These are phyloP conservation scores for Aphanomyces euteiches DNA, from an alignment of 352 stramenopile genomes.

Conservation along the genomic window DNA sequence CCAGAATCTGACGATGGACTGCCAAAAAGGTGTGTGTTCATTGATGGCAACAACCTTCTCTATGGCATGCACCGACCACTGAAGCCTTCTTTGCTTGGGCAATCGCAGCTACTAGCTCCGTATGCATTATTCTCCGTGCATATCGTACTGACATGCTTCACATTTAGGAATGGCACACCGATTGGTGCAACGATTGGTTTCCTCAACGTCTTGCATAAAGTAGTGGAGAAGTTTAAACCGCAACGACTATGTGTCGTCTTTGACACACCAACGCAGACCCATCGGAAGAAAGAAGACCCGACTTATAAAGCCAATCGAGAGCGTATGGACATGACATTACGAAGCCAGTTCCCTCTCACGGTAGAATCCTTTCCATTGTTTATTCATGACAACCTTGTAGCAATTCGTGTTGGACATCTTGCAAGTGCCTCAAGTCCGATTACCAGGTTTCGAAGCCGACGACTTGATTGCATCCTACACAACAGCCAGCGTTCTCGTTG, in stretches of 20 bases:
- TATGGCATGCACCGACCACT: conserved; percentile 37
- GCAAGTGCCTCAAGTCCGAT: conserved; percentile 48
- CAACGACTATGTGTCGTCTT: conserved; percentile 61
- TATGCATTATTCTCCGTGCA: too few relatives aligned
- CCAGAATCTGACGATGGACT: neutral
- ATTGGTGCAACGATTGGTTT: conserved; percentile 48
- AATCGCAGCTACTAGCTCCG: too few relatives aligned
- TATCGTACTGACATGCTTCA: neutral
- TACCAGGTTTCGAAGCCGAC: conserved; percentile 54
- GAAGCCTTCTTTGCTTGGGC: too few relatives aligned
- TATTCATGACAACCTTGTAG: neutral
- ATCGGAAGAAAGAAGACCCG: conserved; percentile 46
- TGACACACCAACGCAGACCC: conserved; percentile 46
- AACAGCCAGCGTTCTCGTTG: conserved; percentile 38
- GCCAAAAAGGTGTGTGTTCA: conserved; percentile 46
- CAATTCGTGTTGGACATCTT: conserved; percentile 33
- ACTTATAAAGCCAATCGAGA: conserved; percentile 49
- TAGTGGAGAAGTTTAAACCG: conserved; percentile 47
- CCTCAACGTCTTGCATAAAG: conserved; percentile 41
- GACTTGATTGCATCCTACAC: conserved; percentile 67
- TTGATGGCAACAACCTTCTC: conserved; percentile 64
- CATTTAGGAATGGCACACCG: conserved; percentile 38
- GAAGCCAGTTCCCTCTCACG: conserved; percentile 45
- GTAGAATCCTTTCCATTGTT: neutral
- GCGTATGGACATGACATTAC: conserved; percentile 41